A percentile compares a stretch with the other conserved stretches of the same genome.
Conservation (phyloP, 768 basidiomycete species). For the Boletus sp. region DNA sequence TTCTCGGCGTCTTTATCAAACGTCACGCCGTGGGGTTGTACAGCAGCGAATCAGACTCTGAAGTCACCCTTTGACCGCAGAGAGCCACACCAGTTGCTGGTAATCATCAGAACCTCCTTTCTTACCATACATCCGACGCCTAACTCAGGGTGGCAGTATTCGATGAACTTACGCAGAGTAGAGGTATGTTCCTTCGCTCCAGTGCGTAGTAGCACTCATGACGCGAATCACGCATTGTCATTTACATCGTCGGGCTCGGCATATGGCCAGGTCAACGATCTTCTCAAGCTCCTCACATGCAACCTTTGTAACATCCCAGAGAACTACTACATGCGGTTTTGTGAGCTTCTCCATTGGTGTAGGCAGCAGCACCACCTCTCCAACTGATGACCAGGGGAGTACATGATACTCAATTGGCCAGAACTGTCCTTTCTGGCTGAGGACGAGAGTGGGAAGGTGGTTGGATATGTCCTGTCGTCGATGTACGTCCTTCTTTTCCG, state of each 20-base stretch:
- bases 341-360: slow-evolving; percentile 16
- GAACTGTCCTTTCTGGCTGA: slow-evolving; percentile 54
- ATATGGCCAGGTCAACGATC: slow-evolving; percentile 41
- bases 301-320: slow-evolving; percentile 56
- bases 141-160: not conserved
- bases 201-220: not conserved
- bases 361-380: not conserved
- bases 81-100: no score
- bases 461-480: slow-evolving; percentile 57
- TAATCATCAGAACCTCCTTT: no score
- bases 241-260: not conserved
- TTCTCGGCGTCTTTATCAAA: not conserved
- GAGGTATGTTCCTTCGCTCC: slow-evolving; percentile 21
- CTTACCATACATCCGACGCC: no score
- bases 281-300: slow-evolving; percentile 48
- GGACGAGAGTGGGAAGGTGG: slow-evolving; percentile 46
- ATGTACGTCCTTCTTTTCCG: slow-evolving; percentile 39
- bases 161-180: slow-evolving; percentile 31
- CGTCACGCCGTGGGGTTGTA: not conserved
- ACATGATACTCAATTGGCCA: slow-evolving; percentile 50
- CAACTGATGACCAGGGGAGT: slow-evolving; percentile 37
- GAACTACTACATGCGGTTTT: slow-evolving; percentile 39
- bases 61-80: no score
- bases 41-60: not conserved
- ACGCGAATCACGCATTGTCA: not conserved